Evolutionary conservation across 148 eudicot genomes (phyloP).

Genomic region (Fagopyrum homotropicum): DNA sequence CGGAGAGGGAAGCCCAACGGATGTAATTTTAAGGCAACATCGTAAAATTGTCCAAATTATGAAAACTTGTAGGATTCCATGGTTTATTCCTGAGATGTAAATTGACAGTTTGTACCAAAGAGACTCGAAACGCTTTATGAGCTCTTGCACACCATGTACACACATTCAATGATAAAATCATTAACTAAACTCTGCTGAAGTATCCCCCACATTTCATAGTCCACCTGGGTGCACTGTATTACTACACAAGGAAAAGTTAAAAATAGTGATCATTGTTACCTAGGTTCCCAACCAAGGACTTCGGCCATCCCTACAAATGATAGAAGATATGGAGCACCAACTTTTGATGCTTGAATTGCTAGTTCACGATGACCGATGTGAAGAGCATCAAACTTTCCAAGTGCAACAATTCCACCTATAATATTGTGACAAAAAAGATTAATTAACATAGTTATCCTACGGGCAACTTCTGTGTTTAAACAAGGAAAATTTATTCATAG

Average conservation of each 20-base stretch:
- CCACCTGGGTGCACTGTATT: not conserved
- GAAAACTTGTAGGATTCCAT: not conserved
- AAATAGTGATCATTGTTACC: slow-evolving; percentile 34
- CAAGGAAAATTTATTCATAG: not conserved
- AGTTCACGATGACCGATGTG: slow-evolving; percentile 97
- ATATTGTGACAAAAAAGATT: not conserved
- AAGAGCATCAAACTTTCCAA: slow-evolving; percentile 98
- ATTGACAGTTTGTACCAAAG: not conserved
- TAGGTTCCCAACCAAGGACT: slow-evolving; percentile 93
- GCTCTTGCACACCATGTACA: not conserved
- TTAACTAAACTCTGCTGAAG: not conserved
- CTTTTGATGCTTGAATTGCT: slow-evolving; percentile 83
- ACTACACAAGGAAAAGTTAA: not conserved
- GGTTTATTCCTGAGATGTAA: not conserved
- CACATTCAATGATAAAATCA: not conserved
- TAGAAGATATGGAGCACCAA: slow-evolving; percentile 74
- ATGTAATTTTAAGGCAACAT: not conserved
- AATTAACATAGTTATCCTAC: not conserved
- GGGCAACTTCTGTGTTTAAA: not conserved
- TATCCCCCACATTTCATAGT: not conserved
- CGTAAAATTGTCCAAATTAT: not conserved
- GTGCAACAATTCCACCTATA: slow-evolving; percentile 86
- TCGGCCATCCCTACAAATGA: slow-evolving; percentile 97
- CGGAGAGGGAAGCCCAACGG: not conserved
- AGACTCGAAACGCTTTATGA: not conserved